phyloP scores from a whole-genome alignment of 768 basidiomycete genomes.

The Dacryopinax spathularia region DNA sequence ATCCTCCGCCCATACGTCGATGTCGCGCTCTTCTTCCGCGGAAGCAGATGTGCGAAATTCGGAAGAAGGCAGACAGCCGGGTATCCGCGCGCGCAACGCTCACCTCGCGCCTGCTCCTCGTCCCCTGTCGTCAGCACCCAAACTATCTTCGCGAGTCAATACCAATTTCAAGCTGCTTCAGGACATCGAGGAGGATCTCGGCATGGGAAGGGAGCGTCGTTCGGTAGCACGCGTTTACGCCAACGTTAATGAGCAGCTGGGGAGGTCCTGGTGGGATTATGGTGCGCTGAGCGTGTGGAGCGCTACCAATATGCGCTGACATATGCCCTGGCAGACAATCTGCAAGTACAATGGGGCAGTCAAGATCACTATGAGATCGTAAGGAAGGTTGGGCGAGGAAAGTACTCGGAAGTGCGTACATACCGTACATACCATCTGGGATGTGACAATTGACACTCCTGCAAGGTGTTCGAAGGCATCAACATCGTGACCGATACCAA shows the following conservation, averaged over 20 bases:
- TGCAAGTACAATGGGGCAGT: conserved; percentile 93
- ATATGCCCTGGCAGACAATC: conserved; percentile 49
- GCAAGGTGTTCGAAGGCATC: conserved; percentile 81
- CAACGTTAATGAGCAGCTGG: conserved; percentile 76
- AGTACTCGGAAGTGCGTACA: conserved; percentile 75
- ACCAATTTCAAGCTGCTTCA: neutral
- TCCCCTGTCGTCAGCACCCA: neutral
- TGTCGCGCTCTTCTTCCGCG: neutral
- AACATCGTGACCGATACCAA: conserved; percentile 83
- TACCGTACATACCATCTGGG: conserved; percentile 6
- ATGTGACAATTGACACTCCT: conserved; percentile 13
- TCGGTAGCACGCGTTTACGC: conserved; percentile 58
- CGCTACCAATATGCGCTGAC: neutral
- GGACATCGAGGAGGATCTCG: neutral
- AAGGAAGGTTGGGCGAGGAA: conserved; percentile 86
- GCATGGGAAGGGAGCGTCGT: neutral
- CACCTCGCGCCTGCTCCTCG: neutral
- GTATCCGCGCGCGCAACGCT: neutral
- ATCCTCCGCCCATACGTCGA: no score
- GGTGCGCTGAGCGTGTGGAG: conserved; percentile 35
- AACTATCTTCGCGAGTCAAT: neutral
- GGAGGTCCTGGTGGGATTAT: conserved; percentile 91
- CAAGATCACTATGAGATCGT: conserved; percentile 98
- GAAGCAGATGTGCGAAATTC: neutral
- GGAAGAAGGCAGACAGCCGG: neutral